Base-by-base conservation (phyloP, 768 basidiomycete species). In the Lyophyllum shimeji region DNA sequence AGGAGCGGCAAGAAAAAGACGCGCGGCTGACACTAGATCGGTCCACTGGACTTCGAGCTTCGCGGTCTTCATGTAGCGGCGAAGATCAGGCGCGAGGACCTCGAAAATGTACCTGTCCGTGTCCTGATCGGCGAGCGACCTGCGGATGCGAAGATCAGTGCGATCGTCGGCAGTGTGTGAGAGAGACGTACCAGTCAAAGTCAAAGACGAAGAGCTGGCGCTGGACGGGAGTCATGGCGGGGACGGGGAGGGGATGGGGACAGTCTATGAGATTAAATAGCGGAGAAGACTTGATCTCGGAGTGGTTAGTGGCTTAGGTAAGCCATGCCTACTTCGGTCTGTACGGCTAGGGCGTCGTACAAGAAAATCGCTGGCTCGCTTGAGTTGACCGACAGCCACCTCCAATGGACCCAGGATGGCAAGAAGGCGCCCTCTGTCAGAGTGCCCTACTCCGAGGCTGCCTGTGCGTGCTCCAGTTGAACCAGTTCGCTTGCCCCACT, bases 61-160 rank as follows among this genome's bases (percentile, higher is more conserved):
- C 63, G 85, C 75, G 21, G 75, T 76, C 65, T 90, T 81, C 79
- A 97, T 85, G 67, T 90, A 84, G 46, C 92, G 78, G 52, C 97
- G 90, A 43, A 98, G 78, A 63, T 92, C 85, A 1, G 88, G 87
- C 0, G 87, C 89, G 31, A 95, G 81, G 55, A 96, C 93, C 69
- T 95, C 93, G 60, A 93, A 86, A 56, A 95, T 76, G 84, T 89
- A 99, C 72, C 95, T 79, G 72, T 98, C 97, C 0, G 95, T 89
- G 75, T 99, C 97, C 75, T 98, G 95, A 74, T 99, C 96, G 52
- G 87, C 86, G 73, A 91, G 82, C 33, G 91, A 93, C 90, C 90
- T 93, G 62, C 34, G 15, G 11, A 13, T 6, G 17, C 13, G 18
- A 24, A 25, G 50, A 56, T 64, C 25, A 59, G 60, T 48, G 34